Evolutionary conservation across 371 early-diverging fungal species (phyloP).

Genomic region (Rhizopus delemar): DNA sequence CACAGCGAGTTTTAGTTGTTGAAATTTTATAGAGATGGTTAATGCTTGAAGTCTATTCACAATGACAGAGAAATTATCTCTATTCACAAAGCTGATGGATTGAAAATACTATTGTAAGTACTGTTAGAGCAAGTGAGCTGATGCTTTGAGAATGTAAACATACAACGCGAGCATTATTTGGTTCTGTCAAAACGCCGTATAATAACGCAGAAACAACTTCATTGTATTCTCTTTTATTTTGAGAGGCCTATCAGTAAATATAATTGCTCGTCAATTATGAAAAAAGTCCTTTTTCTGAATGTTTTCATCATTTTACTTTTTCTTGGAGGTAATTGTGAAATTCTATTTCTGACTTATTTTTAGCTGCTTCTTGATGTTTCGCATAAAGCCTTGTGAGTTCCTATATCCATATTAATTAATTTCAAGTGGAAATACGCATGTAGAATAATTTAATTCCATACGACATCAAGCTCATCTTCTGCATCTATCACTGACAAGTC

Average conservation of each 20-base stretch:
- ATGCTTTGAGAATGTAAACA: not conserved
- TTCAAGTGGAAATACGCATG: not conserved
- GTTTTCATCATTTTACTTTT: slow-evolving; percentile 28
- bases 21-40: slow-evolving; percentile 47
- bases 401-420: slow-evolving; percentile 26
- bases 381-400: slow-evolving; percentile 54
- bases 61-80: slow-evolving; percentile 63
- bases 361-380: slow-evolving; percentile 39
- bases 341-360: slow-evolving; percentile 64
- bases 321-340: slow-evolving; percentile 68
- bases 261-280: not conserved
- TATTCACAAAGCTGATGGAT: slow-evolving; percentile 60
- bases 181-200: slow-evolving; percentile 63
- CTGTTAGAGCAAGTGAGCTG: slow-evolving; percentile 6
- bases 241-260: slow-evolving; percentile 38
- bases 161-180: slow-evolving; percentile 46
- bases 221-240: slow-evolving; percentile 58
- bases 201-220: slow-evolving; percentile 67
- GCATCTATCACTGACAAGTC: slow-evolving; percentile 36
- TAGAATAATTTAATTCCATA: slow-evolving; percentile 17
- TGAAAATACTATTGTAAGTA: slow-evolving; percentile 51
- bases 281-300: not conserved
- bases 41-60: slow-evolving; percentile 55
- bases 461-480: slow-evolving; percentile 41
- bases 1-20: slow-evolving; percentile 37